Percentiles rank a stretch among this genome's conserved stretches.
phyloP scores from a whole-genome alignment of 768 basidiomycete species.

The Leucogyrophana mollusca region DNA sequence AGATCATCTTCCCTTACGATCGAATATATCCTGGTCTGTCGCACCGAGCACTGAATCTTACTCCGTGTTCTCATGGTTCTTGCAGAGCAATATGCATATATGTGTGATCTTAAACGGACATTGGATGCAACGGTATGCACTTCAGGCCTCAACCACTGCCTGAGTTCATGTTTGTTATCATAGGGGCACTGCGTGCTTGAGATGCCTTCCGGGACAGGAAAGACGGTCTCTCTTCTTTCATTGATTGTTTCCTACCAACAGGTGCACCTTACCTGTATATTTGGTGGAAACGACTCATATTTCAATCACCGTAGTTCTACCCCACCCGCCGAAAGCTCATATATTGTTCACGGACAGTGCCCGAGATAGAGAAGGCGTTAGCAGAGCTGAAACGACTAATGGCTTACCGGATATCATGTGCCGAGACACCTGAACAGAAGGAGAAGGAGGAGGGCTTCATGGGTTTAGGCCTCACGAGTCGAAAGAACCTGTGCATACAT shows the following conservation, averaged over 20 bases:
- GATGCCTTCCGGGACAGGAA: conserved; percentile 99
- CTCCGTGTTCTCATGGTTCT: conserved; percentile 7
- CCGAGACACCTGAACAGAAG: conserved; percentile 71
- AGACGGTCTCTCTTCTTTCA: conserved; percentile 94
- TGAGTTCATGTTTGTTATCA: not conserved
- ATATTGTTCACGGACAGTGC: conserved; percentile 98
- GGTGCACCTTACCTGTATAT: conserved; percentile 40
- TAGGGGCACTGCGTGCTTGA: conserved; percentile 99
- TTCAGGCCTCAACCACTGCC: conserved; percentile 1
- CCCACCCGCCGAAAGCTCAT: conserved; percentile 91
- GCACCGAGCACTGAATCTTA: too few species aligned
- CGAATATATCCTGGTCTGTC: conserved; percentile 89
- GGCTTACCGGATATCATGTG: conserved; percentile 75
- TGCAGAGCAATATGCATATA: conserved; percentile 97
- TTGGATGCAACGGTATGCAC: conserved; percentile 83
- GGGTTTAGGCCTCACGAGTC: conserved; percentile 90
- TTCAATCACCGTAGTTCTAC: conserved; percentile 63
- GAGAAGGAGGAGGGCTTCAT: conserved; percentile 80
- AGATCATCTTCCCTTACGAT: conserved; percentile 93
- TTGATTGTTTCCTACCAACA: conserved; percentile 98
- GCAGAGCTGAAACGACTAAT: conserved; percentile 93
- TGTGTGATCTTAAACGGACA: conserved; percentile 97
- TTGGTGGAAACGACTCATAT: not conserved
- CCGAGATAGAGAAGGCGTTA: conserved; percentile 98
- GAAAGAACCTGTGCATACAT: conserved; percentile 95